These are phyloP conservation scores for Paraconiothyrium sp. DNA, from an alignment of 2,329 filamentous ascomycete species.

Conservation along the genomic window DNA sequence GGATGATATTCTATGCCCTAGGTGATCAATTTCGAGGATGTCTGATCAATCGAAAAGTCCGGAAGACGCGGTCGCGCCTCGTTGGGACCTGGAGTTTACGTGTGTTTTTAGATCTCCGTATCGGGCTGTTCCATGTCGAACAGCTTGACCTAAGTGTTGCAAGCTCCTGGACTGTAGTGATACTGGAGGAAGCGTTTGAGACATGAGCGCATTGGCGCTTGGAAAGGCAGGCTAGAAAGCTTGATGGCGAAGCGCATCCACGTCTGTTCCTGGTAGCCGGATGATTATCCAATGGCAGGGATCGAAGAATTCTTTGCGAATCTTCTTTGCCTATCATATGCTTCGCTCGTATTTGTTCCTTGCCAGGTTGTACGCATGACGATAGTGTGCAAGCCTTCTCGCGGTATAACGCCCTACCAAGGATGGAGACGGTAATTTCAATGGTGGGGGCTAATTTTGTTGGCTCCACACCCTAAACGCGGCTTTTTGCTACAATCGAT, in stretches of 20 bases:
- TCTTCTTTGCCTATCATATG: not conserved
- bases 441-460: not conserved
- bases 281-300: not conserved
- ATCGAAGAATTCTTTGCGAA: not conserved
- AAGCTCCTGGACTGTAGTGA: not conserved
- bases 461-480: no score
- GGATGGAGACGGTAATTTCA: not conserved
- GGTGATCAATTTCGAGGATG: no score
- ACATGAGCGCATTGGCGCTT: not conserved
- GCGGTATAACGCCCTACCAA: not conserved
- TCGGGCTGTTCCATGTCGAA: no score
- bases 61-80: no score
- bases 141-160: no score
- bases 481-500: no score
- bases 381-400: constrained; percentile 1
- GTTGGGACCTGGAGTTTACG: no score
- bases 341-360: not conserved
- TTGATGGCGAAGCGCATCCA: not conserved
- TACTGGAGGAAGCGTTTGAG: not conserved
- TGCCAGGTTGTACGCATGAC: constrained; percentile 5
- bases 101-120: no score
- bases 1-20: no score
- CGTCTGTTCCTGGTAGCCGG: not conserved
- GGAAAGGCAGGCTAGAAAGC: not conserved
- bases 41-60: no score